Percentiles rank a stretch among this genome's conserved stretches.
phyloP scores from a whole-genome alignment of 768 basidiomycete species.

The Lyophyllum semitale region DNA sequence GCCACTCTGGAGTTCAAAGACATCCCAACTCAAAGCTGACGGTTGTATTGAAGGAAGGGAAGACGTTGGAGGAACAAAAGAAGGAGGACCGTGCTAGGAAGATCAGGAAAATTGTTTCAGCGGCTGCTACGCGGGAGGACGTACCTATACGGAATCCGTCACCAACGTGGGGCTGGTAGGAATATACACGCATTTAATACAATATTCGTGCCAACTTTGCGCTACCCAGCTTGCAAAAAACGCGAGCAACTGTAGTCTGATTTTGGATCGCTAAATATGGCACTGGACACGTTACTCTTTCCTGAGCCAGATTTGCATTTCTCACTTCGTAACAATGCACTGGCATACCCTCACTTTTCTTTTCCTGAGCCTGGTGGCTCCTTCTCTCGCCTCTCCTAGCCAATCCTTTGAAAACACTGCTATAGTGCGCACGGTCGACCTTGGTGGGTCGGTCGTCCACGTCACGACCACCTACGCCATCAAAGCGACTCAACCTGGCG shows the following conservation, averaged over 20 bases:
- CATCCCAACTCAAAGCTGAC: conserved; percentile 76
- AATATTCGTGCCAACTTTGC: background rate
- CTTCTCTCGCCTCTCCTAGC: conserved; percentile 36
- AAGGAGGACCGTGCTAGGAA: conserved; percentile 64
- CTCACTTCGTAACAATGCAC: conserved; percentile 33
- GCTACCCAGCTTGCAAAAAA: background rate
- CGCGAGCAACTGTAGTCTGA: background rate
- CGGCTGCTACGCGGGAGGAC: conserved; percentile 79
- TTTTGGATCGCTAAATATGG: conserved; percentile 23
- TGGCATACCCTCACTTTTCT: conserved; percentile 51
- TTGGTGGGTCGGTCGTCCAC: conserved; percentile 85
- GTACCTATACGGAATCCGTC: conserved; percentile 74
- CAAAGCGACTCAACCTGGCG: conserved; percentile 64
- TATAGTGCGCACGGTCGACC: conserved; percentile 85
- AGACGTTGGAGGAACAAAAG: conserved; percentile 69
- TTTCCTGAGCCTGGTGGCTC: conserved; percentile 40
- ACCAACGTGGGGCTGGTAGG: conserved; percentile 79
- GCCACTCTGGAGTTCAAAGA: conserved; percentile 73
- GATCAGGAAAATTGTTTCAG: conserved; percentile 77
- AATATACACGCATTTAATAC: conserved; percentile 15
- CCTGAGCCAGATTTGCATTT: conserved; percentile 29
- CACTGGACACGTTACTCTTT: conserved; percentile 29
- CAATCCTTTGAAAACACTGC: conserved; percentile 85
- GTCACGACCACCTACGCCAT: conserved; percentile 89
- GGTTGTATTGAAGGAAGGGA: conserved; percentile 80